Evolutionary conservation across 257 asterid species (phyloP).

Genomic region (Echium plantagineum): DNA sequence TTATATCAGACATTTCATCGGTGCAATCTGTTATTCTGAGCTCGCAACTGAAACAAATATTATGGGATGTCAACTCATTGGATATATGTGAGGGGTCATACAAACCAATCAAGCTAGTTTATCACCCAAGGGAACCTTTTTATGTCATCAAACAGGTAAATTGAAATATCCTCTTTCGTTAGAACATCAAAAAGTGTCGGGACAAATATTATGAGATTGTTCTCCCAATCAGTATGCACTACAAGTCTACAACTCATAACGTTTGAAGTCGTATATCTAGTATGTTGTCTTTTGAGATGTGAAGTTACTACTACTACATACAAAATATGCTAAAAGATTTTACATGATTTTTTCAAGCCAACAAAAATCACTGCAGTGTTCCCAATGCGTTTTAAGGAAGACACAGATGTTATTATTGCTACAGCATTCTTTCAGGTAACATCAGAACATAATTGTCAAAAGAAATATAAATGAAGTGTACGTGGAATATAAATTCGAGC

Average conservation of each 20-base stretch:
- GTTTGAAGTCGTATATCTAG: too few relatives aligned
- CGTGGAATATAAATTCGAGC: background rate
- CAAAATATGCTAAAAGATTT: background rate
- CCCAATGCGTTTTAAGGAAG: slow-evolving; percentile 83
- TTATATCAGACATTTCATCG: slow-evolving; percentile 55
- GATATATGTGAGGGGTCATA: slow-evolving; percentile 35
- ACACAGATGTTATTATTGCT: slow-evolving; percentile 61
- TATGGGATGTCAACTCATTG: slow-evolving; percentile 41
- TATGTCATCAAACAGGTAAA: slow-evolving; percentile 63
- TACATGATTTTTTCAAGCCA: slow-evolving; percentile 14
- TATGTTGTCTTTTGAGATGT: too few relatives aligned
- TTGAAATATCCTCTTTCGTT: background rate
- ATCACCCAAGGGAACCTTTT: slow-evolving; percentile 74
- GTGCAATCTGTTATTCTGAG: slow-evolving; percentile 69
- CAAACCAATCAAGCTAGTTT: slow-evolving; percentile 57
- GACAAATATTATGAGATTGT: background rate
- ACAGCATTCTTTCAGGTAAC: slow-evolving; percentile 76
- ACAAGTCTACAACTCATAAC: too few relatives aligned
- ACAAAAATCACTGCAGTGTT: slow-evolving; percentile 57
- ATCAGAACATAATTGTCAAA: slow-evolving; percentile 2
- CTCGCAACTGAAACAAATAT: slow-evolving; percentile 71
- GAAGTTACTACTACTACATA: background rate
- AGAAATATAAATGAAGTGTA: background rate
- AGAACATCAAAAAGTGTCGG: background rate
- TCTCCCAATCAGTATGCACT: too few relatives aligned